Percentiles rank a stretch among this genome's conserved stretches.
Evolutionary conservation across 495 filamentous ascomycete species (phyloP).

Genomic region (Neurospora sp.): DNA sequence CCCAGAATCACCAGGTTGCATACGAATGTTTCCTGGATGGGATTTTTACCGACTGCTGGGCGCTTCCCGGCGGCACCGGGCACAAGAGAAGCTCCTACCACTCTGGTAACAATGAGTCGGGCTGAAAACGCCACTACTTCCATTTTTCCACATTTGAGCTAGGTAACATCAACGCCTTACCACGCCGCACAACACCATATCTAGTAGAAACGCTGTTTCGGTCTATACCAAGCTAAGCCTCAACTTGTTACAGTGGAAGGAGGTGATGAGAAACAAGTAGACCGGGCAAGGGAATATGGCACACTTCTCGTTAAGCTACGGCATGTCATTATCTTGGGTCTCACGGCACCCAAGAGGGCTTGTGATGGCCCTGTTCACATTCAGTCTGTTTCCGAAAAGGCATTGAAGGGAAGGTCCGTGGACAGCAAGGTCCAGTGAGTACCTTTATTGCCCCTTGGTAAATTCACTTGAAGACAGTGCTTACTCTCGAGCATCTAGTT

Average conservation of each 20-base stretch:
- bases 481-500: neutral
- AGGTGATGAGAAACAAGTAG: neutral
- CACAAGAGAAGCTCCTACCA: accelerated
- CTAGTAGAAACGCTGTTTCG: neutral
- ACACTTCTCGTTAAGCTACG: neutral
- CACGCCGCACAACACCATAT: neutral
- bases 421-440: slow-evolving; percentile 3
- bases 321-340: neutral
- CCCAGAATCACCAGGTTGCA: neutral
- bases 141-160: neutral
- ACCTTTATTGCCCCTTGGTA: neutral
- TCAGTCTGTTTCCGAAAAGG: neutral
- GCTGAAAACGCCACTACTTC: neutral
- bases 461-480: neutral
- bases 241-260: neutral
- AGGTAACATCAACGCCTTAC: neutral
- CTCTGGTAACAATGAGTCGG: neutral
- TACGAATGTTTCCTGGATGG: neutral
- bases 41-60: neutral
- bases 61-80: neutral
- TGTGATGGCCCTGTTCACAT: neutral
- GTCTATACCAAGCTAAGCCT: neutral
- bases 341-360: neutral
- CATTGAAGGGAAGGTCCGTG: slow-evolving; percentile 7
- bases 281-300: neutral